phyloP scores from a whole-genome alignment of 2,329 filamentous ascomycete species.

The Chaetomium sp. region DNA sequence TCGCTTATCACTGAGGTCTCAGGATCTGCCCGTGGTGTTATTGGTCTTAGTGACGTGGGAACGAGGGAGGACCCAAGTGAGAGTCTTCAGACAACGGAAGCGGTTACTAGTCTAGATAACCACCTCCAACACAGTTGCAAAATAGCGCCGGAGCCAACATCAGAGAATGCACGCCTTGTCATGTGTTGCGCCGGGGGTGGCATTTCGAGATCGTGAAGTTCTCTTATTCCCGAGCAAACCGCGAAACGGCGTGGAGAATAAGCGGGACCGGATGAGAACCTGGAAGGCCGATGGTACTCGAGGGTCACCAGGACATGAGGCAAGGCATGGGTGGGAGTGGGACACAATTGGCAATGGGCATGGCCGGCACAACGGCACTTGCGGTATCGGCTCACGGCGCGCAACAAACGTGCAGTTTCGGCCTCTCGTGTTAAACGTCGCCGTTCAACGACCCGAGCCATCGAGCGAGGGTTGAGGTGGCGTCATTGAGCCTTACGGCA shows the following conservation, averaged over 20 bases:
- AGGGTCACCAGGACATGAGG: background rate
- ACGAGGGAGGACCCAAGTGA: too few species aligned
- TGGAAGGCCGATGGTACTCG: background rate
- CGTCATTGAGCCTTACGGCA: too few species aligned
- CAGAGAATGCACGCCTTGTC: background rate
- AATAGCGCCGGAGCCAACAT: background rate
- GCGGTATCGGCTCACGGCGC: conserved; percentile 13
- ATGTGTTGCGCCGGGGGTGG: background rate
- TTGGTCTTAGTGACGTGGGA: too few species aligned
- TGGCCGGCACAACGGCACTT: background rate
- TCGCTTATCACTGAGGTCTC: too few species aligned
- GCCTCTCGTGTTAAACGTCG: too few species aligned
- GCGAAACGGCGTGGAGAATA: conserved; percentile 9
- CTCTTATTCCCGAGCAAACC: conserved; percentile 11
- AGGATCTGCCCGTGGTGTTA: too few species aligned
- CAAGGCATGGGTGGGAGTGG: too few species aligned
- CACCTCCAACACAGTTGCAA: background rate
- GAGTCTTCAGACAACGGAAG: too few species aligned
- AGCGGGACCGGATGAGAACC: conserved; percentile 8
- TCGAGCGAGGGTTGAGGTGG: too few species aligned
- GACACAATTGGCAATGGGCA: background rate
- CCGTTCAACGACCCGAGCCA: too few species aligned
- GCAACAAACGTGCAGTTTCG: background rate
- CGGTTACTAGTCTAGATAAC: too few species aligned
- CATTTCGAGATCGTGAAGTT: background rate